A percentile compares a stretch with the other conserved stretches of the same genome.
These are phyloP conservation scores for Rhipidocladum racemiflorum DNA, from an alignment of 176 grass and related monocot genomes.

Conservation along the genomic window DNA sequence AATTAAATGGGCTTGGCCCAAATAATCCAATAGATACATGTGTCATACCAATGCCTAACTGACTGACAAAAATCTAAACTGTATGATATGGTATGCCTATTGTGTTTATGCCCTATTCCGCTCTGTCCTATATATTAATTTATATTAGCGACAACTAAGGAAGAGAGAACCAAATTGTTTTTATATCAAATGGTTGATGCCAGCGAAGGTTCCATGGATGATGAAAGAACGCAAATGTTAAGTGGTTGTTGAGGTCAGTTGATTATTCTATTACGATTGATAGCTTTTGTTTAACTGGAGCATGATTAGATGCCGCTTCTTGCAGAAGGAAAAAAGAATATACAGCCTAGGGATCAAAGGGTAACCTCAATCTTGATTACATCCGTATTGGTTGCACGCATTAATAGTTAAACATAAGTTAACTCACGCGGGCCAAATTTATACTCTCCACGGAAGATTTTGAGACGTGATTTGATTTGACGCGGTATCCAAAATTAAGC, in stretches of 20 bases:
- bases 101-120: neutral
- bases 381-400: too few species aligned
- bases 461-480: too few species aligned
- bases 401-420: too few species aligned
- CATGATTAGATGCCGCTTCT: neutral
- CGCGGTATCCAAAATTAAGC: too few species aligned
- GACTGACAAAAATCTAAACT: neutral
- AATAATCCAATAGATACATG: too few species aligned
- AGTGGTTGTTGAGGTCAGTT: too few species aligned
- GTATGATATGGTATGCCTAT: neutral
- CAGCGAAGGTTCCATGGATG: slow-evolving; percentile 18
- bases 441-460: too few species aligned
- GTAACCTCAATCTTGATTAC: too few species aligned
- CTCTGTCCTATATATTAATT: neutral
- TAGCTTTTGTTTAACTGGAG: neutral
- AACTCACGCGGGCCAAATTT: too few species aligned
- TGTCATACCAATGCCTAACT: neutral
- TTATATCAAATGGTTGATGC: neutral
- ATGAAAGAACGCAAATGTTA: neutral
- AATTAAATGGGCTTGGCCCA: too few species aligned
- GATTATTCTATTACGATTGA: neutral
- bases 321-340: neutral
- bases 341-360: too few species aligned
- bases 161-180: neutral
- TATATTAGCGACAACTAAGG: neutral